Conservation (phyloP, 495 filamentous ascomycete genomes). For the Ramalina intermedia region DNA sequence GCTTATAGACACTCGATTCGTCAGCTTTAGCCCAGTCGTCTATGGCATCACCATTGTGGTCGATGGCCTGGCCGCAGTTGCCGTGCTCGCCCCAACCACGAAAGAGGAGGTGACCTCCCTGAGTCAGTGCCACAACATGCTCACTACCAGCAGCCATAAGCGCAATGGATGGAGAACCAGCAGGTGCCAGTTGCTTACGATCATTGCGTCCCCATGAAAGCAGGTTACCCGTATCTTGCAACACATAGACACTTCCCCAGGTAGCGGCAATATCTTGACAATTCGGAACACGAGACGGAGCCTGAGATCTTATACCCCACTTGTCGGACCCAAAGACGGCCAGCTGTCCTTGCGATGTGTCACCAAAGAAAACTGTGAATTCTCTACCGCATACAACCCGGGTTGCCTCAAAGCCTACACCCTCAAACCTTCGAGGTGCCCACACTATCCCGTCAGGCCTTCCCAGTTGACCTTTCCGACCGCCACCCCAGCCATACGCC, state of each 20-base stretch:
- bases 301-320: constrained; percentile 40
- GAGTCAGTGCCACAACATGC: constrained; percentile 57
- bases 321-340: constrained; percentile 55
- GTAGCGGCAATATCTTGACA: constrained; percentile 56
- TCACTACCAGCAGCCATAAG: constrained; percentile 72
- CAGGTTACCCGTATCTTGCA: constrained; percentile 40
- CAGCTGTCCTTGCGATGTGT: constrained; percentile 37
- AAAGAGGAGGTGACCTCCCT: constrained; percentile 44
- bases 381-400: constrained; percentile 65
- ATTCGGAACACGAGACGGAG: constrained; percentile 14
- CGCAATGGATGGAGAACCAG: constrained; percentile 31
- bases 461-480: constrained; percentile 74
- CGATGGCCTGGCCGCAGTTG: constrained; percentile 64
- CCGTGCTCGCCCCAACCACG: constrained; percentile 99
- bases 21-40: constrained; percentile 47
- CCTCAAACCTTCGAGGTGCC: constrained; percentile 43
- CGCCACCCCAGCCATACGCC: constrained; percentile 78
- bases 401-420: constrained; percentile 37
- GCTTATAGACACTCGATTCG: constrained; percentile 20
- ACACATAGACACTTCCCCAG: constrained; percentile 69
- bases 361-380: constrained; percentile 58
- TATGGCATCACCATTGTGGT: constrained; percentile 48
- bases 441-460: constrained; percentile 30
- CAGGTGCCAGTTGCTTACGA: constrained; percentile 62
- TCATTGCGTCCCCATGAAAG: constrained; percentile 67